Conservation (phyloP, 805 yeast species). For the Cyberlindnera mississippiensis region DNA sequence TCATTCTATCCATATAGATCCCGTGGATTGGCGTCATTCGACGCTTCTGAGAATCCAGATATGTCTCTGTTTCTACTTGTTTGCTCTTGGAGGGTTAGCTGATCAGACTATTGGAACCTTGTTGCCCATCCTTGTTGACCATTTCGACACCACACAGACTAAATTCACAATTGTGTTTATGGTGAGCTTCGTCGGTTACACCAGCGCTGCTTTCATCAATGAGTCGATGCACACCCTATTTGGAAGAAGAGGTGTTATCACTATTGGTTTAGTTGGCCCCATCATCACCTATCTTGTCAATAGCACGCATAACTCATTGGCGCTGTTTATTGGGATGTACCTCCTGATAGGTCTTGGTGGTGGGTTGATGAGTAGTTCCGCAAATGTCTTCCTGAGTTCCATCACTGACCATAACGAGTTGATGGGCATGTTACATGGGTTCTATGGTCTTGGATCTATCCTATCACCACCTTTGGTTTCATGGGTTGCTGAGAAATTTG, state of each 20-base stretch:
- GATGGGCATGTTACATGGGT: slow-evolving; percentile 62
- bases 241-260: slow-evolving; percentile 47
- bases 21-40: slow-evolving; percentile 25
- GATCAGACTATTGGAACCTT: slow-evolving; percentile 63
- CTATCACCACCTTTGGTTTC: slow-evolving; percentile 64
- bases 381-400: slow-evolving; percentile 45
- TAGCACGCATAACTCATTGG: slow-evolving; percentile 36
- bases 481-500: slow-evolving; percentile 28
- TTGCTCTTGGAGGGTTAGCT: slow-evolving; percentile 48
- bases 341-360: slow-evolving; percentile 48
- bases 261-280: slow-evolving; percentile 34
- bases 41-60: slow-evolving; percentile 45
- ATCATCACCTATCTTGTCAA: slow-evolving; percentile 33
- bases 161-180: slow-evolving; percentile 47
- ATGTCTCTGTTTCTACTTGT: slow-evolving; percentile 33
- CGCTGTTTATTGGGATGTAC: slow-evolving; percentile 37
- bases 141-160: slow-evolving; percentile 46
- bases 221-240: slow-evolving; percentile 37
- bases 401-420: slow-evolving; percentile 51
- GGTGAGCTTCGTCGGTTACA: slow-evolving; percentile 52
- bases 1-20: slow-evolving; percentile 4
- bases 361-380: slow-evolving; percentile 52
- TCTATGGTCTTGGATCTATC: slow-evolving; percentile 71
- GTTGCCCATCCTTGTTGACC: slow-evolving; percentile 45
- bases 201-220: slow-evolving; percentile 46